phyloP scores from a whole-genome alignment of 768 basidiomycete species.

The Pleurotus eryngii region DNA sequence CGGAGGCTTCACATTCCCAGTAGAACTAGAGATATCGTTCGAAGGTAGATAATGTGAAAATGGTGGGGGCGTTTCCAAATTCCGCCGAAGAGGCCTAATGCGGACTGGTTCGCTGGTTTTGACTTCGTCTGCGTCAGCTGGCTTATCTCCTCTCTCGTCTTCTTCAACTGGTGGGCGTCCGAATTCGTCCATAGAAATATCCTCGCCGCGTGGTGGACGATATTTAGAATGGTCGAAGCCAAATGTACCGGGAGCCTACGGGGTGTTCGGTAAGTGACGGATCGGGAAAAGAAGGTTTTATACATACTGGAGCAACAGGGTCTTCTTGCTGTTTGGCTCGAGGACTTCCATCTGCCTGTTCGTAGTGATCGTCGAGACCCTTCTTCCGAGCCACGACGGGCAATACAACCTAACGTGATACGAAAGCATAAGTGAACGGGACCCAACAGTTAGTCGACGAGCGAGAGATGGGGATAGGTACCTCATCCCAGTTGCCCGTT shows the following conservation, averaged over 20 bases:
- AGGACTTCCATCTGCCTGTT: conserved; percentile 66
- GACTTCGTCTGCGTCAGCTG: conserved; percentile 16
- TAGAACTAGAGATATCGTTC: no score
- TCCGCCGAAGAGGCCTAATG: conserved; percentile 26
- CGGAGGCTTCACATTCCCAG: no score
- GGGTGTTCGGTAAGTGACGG: conserved; percentile 6
- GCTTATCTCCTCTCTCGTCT: conserved; percentile 18
- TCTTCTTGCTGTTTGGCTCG: conserved; percentile 42
- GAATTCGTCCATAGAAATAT: conserved; percentile 68
- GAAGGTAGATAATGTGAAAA: conserved; percentile 58
- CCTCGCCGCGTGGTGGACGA: conserved; percentile 41
- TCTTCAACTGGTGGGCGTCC: conserved; percentile 36
- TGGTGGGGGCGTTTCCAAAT: conserved; percentile 55
- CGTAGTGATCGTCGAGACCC: conserved; percentile 69
- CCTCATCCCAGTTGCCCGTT: conserved; percentile 85
- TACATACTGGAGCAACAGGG: conserved; percentile 56
- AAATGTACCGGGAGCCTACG: conserved; percentile 79
- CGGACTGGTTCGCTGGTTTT: conserved; percentile 20
- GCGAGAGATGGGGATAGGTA: conserved; percentile 26
- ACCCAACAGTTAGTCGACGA: conserved; percentile 2
- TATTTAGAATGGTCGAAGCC: conserved; percentile 75
- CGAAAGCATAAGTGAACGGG: background rate
- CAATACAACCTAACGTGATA: conserved; percentile 59
- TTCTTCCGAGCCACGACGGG: conserved; percentile 84
- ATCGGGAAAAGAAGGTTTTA: background rate